Conservation (phyloP, 306 rosid genomes). For the Pterocarpus macrocarpus region DNA sequence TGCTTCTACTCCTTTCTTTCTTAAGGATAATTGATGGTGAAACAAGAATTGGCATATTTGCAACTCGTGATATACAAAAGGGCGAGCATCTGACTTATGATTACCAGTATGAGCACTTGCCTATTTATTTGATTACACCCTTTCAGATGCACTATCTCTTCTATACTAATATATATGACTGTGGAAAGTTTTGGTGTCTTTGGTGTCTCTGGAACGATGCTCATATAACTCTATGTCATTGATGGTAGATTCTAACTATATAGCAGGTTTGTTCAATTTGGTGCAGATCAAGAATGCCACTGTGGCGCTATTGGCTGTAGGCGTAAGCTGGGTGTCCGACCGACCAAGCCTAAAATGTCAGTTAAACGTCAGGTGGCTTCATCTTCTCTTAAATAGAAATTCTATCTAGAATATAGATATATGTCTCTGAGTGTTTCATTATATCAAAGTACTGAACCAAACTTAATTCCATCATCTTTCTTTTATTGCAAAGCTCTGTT, state of each 20-base stretch:
- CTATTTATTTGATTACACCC: conserved; percentile 39
- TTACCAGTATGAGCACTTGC: conserved; percentile 80
- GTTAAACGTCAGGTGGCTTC: conserved; percentile 85
- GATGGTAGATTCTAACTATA: conserved; percentile 62
- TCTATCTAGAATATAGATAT: conserved; percentile 59
- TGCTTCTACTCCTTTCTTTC: conserved; percentile 13
- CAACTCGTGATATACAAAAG: conserved; percentile 72
- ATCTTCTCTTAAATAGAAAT: conserved; percentile 67
- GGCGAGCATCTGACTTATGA: conserved; percentile 97
- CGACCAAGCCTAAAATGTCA: conserved; percentile 82
- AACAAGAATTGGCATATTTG: conserved; percentile 94
- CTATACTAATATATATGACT: neutral
- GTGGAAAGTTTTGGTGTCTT: conserved; percentile 19
- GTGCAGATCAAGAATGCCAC: conserved; percentile 99
- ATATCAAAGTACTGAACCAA: conserved; percentile 21
- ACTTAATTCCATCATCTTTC: conserved; percentile 31
- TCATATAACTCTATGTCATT: neutral
- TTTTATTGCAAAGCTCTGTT: conserved; percentile 22
- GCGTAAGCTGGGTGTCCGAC: conserved; percentile 83
- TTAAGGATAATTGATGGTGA: conserved; percentile 94
- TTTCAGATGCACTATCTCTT: conserved; percentile 28
- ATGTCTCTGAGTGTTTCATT: conserved; percentile 38
- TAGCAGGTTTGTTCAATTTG: conserved; percentile 98
- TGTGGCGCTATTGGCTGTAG: conserved; percentile 90
- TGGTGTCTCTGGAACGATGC: neutral